Conservation (phyloP, 2,329 filamentous ascomycete genomes). For the Colletotrichum filicis region DNA sequence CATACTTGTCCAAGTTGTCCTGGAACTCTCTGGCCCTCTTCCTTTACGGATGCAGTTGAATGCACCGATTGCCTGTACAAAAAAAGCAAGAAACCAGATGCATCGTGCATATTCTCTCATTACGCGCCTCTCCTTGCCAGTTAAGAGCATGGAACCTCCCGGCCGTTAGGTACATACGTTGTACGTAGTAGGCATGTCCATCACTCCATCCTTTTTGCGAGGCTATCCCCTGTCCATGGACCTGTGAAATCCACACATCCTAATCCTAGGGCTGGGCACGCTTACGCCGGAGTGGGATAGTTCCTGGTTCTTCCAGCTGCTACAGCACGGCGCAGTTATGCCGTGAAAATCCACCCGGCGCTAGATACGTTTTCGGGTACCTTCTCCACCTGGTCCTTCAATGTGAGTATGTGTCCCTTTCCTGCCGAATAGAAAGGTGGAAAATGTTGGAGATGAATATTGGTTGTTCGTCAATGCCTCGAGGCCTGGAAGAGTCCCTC, state of each 20-base stretch:
- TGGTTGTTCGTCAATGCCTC: background rate
- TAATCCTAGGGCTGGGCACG: conserved; percentile 9
- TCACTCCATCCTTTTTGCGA: background rate
- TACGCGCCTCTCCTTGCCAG: background rate
- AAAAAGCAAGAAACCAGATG: background rate
- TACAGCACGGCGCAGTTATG: background rate
- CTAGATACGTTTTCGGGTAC: conserved; percentile 8
- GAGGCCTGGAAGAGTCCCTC: background rate
- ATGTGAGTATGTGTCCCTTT: background rate
- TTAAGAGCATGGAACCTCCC: background rate
- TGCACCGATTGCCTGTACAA: background rate
- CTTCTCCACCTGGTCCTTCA: background rate
- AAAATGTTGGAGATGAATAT: background rate
- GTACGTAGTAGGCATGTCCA: background rate
- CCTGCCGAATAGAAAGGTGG: background rate
- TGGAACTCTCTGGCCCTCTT: background rate
- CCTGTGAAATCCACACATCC: background rate
- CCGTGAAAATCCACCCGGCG: background rate
- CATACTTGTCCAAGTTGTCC: background rate
- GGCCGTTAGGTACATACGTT: background rate
- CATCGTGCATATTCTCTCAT: background rate
- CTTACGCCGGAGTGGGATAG: conserved; percentile 4
- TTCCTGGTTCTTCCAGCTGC: background rate
- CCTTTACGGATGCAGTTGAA: background rate
- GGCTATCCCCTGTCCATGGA: background rate